Base-by-base conservation (phyloP, 1,284 basidiomycete genomes). In the Apiotrichum montevideense region DNA sequence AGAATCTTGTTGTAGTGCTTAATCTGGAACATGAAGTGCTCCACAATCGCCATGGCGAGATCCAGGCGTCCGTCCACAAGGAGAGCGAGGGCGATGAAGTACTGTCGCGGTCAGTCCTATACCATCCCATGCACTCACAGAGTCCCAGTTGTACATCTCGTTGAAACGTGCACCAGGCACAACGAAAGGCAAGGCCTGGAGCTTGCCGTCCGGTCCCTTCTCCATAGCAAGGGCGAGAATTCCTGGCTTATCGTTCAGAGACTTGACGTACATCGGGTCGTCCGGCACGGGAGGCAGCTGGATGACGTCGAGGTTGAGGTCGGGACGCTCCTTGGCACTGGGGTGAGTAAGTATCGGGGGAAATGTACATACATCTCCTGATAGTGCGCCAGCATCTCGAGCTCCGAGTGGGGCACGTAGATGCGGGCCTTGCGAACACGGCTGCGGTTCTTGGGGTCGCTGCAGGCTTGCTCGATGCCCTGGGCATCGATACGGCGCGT, bases 1-100 rank as follows among this genome's bases (percentile, higher is more conserved):
- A 77, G 57, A 32, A 79, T 76, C 75, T 95, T 97, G 80, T 88
- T 88, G 74, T 97, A 97, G 78, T 97, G 90, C 77, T 86, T 91
- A 81, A 98, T 97, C 80, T 98, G 91, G 73, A 98, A 98, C 70
- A 97, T 88, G 78, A 97, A 98, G 76, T 98, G 95, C 62, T 98
- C 95, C 48, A 98, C 92, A 83, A 96, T 94, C 66, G 90, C 90
- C 78, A 92, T 91, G 7, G 95, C 95, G 82, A 98, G 88, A 62
- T 87, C 84, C 43, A 96, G 84, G 69, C 93, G 86, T 34, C 91
- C 93, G 73, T 98, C 95, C 32, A 97, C 90, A 21, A 98, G 84
- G 6, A 98, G 83, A 37, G 95, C 95, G 33, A 98, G 65, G 15
- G 72, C 72, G 69, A 75, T 75, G 48, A 75, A 75, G 63, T 75